Evolutionary conservation across 805 yeast genomes (phyloP), one percentile per base, ranked within the genome.

Genomic region (Cyberlindnera misumaiensis): DNA sequence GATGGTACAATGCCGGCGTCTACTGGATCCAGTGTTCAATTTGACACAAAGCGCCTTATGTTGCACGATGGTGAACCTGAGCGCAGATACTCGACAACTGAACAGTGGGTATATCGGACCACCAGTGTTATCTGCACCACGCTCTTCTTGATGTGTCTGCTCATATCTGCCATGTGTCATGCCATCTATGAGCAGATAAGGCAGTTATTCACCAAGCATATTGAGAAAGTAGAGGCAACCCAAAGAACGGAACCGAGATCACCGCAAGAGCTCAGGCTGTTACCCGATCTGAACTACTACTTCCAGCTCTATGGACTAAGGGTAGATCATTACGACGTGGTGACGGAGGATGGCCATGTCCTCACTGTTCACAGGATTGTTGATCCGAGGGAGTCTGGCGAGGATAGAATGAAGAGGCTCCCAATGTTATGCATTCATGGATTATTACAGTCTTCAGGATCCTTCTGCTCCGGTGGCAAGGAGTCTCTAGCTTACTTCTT

Each of bases 371-470:
- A 83, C 53, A 74, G 86, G 32, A 55, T 86, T 7, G 62, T 77
- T 6, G 72, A 77, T 43, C 79, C 80, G 0, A 52, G 48, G 8
- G 47, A 52, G 11, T 35, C 42, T 1, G 35, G 42, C 3, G 39
- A 42, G 9, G 24, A 53, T 12, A 55, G 71, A 28, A 34, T 56
- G 28, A 30, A 47, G 27, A 58, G 69, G 43, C 68, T 67, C 39
- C 97, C 97, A 0, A 64, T 90, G 2, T 63, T 90, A 16, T 60
- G 87, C 44, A 64, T 90, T 15, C 98, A 90, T 52, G 98, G 98
- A 0, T 67, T 90, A 11, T 63, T 90, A 45, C 95, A 89, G 53
- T 82, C 94, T 16, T 77, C 90, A 0, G 96, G 89, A 0, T 83
- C 96, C 0, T 90, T 73, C 58, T 70, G 90, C 22, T 80, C 95